Base-by-base conservation (phyloP, 352 stramenopile species). In the Phytophthora fragariaefolia region DNA sequence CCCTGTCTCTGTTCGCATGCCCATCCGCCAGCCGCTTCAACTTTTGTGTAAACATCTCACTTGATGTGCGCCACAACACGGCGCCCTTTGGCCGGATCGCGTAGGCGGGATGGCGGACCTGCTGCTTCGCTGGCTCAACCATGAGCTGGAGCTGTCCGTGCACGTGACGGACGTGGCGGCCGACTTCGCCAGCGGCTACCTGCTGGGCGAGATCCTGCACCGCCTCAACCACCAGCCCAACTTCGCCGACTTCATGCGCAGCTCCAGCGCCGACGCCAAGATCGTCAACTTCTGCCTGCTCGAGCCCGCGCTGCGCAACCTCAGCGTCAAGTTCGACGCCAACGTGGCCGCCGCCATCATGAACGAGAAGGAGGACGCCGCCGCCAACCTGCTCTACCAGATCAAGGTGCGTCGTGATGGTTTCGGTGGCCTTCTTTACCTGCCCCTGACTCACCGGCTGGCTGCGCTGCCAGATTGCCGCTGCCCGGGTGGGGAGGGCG, bases 201-300 rank as follows among this genome's bases (percentile, higher is more conserved):
- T 97, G 50, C 66, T 97, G 23, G 90, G 90, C 26, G 88, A 97
- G 63, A 69, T 97, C 22, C 71, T 97, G 53, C 75, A 89, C 52
- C 72, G 81, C n/a, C 74, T 94, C 54, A 97, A 98, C 75, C 89
- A 97, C 49, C 89, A 95, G 75, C 90, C 89, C 71, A 91, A 96
- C 77, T 91, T 97, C 47, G 50, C 65, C 42, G 77, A 93, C 53
- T 97, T 97, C 48, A 77, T 93, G 60, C 61, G 85, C 62, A 90
- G 75, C 74, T 69, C 70, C 22, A 89, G 68, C 27, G 80, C 83
- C 10, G 83, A 96, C 52, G 87, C 88, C 56, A 97, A 95, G 70
- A 90, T 95, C 69, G 52, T 93, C 73, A 97, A 97, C 71, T 97
- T 96, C 66, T 96, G 87, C 18, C 72, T 96, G 22, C 61, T 97